Percentiles rank a stretch among this genome's conserved stretches.
Conservation (phyloP, 2,329 filamentous ascomycete species). For the Paecilomyces niveus region DNA sequence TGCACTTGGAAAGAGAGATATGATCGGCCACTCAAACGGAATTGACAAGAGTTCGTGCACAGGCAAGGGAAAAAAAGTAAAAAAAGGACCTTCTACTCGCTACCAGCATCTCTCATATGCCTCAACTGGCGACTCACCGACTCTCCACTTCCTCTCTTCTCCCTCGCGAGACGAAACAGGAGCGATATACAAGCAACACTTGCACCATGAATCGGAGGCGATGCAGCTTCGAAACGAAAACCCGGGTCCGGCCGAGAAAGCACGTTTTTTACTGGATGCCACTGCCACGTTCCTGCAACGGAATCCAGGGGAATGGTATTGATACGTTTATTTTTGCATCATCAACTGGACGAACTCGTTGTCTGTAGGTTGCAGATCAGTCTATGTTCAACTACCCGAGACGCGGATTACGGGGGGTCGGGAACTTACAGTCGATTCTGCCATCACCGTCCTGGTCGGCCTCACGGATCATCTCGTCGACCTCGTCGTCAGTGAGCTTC, state of each 20-base stretch:
- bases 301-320: slow-evolving; percentile 11
- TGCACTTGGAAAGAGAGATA: not conserved
- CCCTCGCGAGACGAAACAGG: not conserved
- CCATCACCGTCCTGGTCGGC: slow-evolving; percentile 85
- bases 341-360: slow-evolving; percentile 92
- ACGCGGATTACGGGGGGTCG: not conserved
- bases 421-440: slow-evolving; percentile 70
- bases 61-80: not conserved
- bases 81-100: not conserved
- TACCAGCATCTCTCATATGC: not conserved
- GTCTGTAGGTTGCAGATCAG: slow-evolving; percentile 45
- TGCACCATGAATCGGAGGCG: not conserved
- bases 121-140: not conserved
- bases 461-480: slow-evolving; percentile 89
- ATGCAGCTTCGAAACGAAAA: not conserved
- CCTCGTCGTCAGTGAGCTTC: slow-evolving; percentile 84
- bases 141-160: not conserved
- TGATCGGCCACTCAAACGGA: not conserved
- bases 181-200: not conserved
- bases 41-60: not conserved
- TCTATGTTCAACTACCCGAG: not conserved
- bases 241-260: not conserved
- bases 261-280: not conserved
- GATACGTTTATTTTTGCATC: slow-evolving; percentile 75
- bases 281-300: not conserved